Evolutionary conservation across 2,329 filamentous ascomycete genomes (phyloP).

Genomic region (Colletotrichum acutatum): DNA sequence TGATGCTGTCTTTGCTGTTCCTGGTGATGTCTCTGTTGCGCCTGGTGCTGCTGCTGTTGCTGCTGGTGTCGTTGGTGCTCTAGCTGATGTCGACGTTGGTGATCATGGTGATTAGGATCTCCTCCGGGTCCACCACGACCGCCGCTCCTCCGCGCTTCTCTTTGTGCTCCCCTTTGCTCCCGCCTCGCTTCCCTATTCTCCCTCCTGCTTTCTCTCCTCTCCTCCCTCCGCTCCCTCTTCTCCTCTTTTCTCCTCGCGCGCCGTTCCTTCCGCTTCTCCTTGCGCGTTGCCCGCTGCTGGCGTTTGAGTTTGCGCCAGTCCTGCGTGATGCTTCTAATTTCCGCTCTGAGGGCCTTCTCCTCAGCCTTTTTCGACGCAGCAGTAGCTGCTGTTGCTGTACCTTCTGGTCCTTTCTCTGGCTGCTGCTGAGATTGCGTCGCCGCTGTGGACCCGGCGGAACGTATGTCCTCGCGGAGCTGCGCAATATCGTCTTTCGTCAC

Average conservation of each 20-base stretch:
- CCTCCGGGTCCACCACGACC: not conserved
- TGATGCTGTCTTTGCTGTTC: constrained; percentile 16
- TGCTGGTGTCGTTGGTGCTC: not conserved
- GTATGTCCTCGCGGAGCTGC: constrained; percentile 15
- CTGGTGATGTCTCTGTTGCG: not conserved
- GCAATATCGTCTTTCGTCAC: constrained; percentile 58
- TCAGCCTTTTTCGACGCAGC: constrained; percentile 40
- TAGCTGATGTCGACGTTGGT: constrained; percentile 1
- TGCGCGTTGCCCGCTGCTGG: constrained; percentile 44
- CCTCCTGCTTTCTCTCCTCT: constrained; percentile 43
- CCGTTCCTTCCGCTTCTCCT: constrained; percentile 45
- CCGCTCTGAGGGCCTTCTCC: constrained; percentile 49
- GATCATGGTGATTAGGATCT: constrained; percentile 7
- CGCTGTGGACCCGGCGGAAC: not conserved
- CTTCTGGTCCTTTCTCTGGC: not conserved
- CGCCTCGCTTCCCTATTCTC: constrained; percentile 45
- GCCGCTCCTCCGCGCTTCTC: constrained; percentile 38
- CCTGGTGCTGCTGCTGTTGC: not conserved
- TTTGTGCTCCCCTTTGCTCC: constrained; percentile 44
- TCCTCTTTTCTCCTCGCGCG: constrained; percentile 44
- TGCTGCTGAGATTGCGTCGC: not conserved
- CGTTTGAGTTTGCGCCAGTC: constrained; percentile 53
- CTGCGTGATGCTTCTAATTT: constrained; percentile 57
- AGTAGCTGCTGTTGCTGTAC: not conserved
- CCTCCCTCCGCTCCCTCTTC: constrained; percentile 45